Evolutionary conservation across 2,329 filamentous ascomycete species (phyloP).

Genomic region (Aspergillus sclerotialis): DNA sequence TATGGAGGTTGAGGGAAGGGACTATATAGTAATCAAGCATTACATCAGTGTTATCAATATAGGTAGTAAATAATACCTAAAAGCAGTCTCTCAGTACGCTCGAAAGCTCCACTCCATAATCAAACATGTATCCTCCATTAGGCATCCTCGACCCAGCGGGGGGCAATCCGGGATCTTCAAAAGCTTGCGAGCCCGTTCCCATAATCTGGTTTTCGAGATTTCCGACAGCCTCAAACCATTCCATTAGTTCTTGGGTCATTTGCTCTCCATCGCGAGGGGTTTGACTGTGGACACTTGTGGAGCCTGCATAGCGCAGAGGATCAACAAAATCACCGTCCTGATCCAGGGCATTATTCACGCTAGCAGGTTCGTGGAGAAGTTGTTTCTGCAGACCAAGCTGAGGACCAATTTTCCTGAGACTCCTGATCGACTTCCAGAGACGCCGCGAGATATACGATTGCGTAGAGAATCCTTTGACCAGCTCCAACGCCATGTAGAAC

Average conservation of each 20-base stretch:
- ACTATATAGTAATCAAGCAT: not conserved
- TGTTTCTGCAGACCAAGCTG: conserved; percentile 47
- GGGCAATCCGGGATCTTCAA: conserved; percentile 11
- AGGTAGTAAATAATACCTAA: conserved; percentile 3
- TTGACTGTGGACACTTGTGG: conserved; percentile 43
- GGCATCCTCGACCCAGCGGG: conserved; percentile 21
- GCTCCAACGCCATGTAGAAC: conserved; percentile 58
- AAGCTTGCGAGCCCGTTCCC: conserved; percentile 19
- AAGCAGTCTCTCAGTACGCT: conserved; percentile 49
- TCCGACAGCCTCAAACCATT: conserved; percentile 56
- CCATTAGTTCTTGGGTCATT: conserved; percentile 52
- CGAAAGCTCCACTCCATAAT: conserved; percentile 52
- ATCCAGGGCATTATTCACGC: not conserved
- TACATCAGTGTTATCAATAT: not conserved
- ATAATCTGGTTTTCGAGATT: conserved; percentile 41
- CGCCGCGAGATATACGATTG: conserved; percentile 55
- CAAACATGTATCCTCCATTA: conserved; percentile 34
- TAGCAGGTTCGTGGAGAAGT: conserved; percentile 4
- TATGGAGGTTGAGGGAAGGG: conserved; percentile 10
- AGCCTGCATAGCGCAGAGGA: not conserved
- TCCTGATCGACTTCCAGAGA: conserved; percentile 56
- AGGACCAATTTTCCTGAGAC: conserved; percentile 54
- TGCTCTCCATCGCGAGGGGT: conserved; percentile 46
- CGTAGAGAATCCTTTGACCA: conserved; percentile 55
- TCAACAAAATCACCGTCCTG: not conserved